These are phyloP conservation scores for Phytopythium aichiense DNA, from an alignment of 352 stramenopile genomes.

Conservation along the genomic window DNA sequence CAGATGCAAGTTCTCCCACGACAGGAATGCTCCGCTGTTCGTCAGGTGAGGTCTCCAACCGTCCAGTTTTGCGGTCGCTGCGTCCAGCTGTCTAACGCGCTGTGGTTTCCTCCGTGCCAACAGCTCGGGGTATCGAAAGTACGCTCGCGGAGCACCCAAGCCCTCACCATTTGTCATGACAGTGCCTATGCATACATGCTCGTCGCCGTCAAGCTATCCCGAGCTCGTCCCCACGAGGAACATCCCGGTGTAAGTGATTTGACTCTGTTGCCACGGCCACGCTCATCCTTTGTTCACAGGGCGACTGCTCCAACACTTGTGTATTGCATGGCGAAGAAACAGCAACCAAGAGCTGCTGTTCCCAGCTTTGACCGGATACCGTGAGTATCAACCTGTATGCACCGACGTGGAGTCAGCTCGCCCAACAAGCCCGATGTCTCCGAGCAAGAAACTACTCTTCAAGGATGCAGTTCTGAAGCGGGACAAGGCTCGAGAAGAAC, in stretches of 20 bases:
- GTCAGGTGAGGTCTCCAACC: neutral
- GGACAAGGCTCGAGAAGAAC: conserved; percentile 3
- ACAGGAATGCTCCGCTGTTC: conserved; percentile 10
- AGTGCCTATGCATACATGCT: neutral
- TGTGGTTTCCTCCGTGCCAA: neutral
- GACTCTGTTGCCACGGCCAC: neutral
- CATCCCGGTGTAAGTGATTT: neutral
- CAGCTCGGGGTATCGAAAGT: neutral
- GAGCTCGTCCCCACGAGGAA: neutral
- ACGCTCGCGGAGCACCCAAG: neutral
- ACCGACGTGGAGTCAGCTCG: neutral
- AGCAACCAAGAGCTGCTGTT: conserved; percentile 1
- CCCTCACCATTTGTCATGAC: neutral
- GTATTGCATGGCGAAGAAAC: neutral
- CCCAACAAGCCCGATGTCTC: conserved; percentile 10
- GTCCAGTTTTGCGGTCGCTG: neutral
- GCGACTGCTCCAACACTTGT: neutral
- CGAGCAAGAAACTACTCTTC: conserved; percentile 34
- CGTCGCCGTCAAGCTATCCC: neutral
- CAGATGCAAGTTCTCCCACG: conserved; percentile 60
- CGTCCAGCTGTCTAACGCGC: neutral
- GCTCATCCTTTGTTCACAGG: neutral
- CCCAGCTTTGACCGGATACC: neutral
- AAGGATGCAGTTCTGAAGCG: conserved; percentile 55
- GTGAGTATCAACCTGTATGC: neutral